A percentile compares a stretch with the other conserved stretches of the same genome.
Evolutionary conservation across 192 early-diverging fungal genomes (phyloP).

Genomic region (Phlyctochytrium arcticum): DNA sequence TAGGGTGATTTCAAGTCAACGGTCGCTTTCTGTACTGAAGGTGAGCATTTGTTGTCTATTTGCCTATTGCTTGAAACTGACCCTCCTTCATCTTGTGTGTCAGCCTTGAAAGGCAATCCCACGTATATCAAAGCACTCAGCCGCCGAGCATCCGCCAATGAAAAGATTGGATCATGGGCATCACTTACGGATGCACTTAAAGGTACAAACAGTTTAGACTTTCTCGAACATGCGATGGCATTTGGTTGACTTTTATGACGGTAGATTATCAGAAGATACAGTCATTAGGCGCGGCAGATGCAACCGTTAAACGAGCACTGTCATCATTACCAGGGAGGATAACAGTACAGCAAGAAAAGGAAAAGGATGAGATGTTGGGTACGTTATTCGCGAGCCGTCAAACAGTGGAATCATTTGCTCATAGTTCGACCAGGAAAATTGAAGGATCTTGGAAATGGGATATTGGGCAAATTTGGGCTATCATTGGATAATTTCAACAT

Average conservation of each 20-base stretch:
- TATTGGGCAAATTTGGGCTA: slow-evolving; percentile 72
- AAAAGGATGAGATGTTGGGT: slow-evolving; percentile 68
- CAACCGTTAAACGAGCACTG: slow-evolving; percentile 26
- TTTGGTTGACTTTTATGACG: neutral
- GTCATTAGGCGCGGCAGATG: slow-evolving; percentile 26
- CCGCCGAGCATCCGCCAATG: slow-evolving; percentile 59
- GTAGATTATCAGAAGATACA: slow-evolving; percentile 37
- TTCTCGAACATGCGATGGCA: too few species aligned
- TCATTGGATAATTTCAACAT: slow-evolving; percentile 70
- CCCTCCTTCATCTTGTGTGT: too few species aligned
- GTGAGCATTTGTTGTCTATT: too few species aligned
- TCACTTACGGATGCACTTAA: slow-evolving; percentile 46
- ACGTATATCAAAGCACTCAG: slow-evolving; percentile 55
- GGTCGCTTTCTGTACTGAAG: neutral
- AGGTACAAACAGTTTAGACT: slow-evolving; percentile 18
- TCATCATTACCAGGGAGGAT: slow-evolving; percentile 44
- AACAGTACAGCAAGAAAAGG: slow-evolving; percentile 50
- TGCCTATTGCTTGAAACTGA: too few species aligned
- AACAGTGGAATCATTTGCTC: neutral
- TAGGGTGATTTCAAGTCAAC: neutral
- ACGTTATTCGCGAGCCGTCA: neutral
- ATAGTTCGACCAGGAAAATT: slow-evolving; percentile 41
- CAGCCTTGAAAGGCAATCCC: slow-evolving; percentile 50
- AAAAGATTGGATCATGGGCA: slow-evolving; percentile 43
- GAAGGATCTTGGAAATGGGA: slow-evolving; percentile 66